A percentile compares a stretch with the other conserved stretches of the same genome.
These are phyloP conservation scores for Tylopilus subfusipes DNA, from an alignment of 768 basidiomycete genomes.

Conservation along the genomic window DNA sequence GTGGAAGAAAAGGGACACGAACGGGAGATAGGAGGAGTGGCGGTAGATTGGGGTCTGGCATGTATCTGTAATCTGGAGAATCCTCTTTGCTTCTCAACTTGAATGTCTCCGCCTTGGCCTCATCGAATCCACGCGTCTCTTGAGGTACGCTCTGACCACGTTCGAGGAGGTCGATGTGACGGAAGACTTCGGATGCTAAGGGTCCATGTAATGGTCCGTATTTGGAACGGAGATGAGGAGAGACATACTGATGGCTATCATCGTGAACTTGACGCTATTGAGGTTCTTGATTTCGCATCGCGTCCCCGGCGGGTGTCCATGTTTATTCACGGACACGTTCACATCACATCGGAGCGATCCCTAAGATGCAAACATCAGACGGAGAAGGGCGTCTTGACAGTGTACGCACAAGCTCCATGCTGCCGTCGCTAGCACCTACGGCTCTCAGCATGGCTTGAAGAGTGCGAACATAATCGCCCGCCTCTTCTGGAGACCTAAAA, in stretches of 20 bases:
- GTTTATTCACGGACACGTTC: slow-evolving; percentile 84
- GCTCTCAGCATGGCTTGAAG: slow-evolving; percentile 79
- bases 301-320: slow-evolving; percentile 59
- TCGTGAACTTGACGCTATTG: slow-evolving; percentile 49
- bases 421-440: slow-evolving; percentile 87
- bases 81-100: slow-evolving; percentile 86
- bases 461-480: slow-evolving; percentile 78
- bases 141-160: slow-evolving; percentile 51
- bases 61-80: slow-evolving; percentile 94
- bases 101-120: slow-evolving; percentile 76
- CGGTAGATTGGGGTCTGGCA: slow-evolving; percentile 95
- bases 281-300: slow-evolving; percentile 7
- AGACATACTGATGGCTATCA: slow-evolving; percentile 74
- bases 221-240: neutral
- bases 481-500: slow-evolving; percentile 80
- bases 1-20: slow-evolving; percentile 8
- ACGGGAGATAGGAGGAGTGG: slow-evolving; percentile 59
- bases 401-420: slow-evolving; percentile 87
- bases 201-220: neutral
- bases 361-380: slow-evolving; percentile 38
- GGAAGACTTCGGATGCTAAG: slow-evolving; percentile 76
- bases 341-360: slow-evolving; percentile 95
- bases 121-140: slow-evolving; percentile 91
- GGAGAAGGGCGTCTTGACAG: neutral
- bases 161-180: slow-evolving; percentile 65